Base-by-base conservation (phyloP, 441 rosid genomes). In the Arabidopsis lyrata region DNA sequence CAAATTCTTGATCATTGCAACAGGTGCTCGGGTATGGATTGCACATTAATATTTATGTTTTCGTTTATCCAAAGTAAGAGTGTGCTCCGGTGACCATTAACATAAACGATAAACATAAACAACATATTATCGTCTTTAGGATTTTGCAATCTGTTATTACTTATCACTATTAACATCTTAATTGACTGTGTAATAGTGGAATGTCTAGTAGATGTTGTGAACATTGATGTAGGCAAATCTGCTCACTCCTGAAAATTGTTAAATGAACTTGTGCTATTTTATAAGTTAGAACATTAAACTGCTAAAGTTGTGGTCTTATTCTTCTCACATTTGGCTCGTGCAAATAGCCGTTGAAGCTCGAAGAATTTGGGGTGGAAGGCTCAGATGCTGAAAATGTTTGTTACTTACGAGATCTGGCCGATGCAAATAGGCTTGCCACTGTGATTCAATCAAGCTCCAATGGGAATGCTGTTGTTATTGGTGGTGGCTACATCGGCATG, bases 401-500 rank as follows among this genome's bases (percentile, higher is more conserved):
- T 77, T 95, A 90, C 85, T 83, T 95, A 47, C 79, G 97, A 79
- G 88, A 90, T 83, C 39, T 92, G 73, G 85, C 88, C 6, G 98
- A 92, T 69, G 98, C 99, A 79, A 85, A 90, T 72, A 86, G 95
- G 83, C 81, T 95, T 61, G 91, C 86, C 16, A 82, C 83, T 53
- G 90, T 77, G 59, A 88, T 88, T 77, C 76, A 84, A 73, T 86
- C 95, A 63, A 87, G 83, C 77, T n/a, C 81, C 50, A 85, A 86
- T 61, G 92, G 95, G 54, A 86, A 92, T 82, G 97, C 99, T 58
- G 90, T 95, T 72, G 93, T 95, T 59, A 95, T 95, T 1, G 99
- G 98, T 9, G 98, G 97, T 75, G 99, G 99, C 76, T 95, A 95
- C 76, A 89, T 95, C 57, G 98, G 98, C 81, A 95, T 95, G 99